phyloP scores from a whole-genome alignment of 208 protist species.

The Giardia muris region DNA sequence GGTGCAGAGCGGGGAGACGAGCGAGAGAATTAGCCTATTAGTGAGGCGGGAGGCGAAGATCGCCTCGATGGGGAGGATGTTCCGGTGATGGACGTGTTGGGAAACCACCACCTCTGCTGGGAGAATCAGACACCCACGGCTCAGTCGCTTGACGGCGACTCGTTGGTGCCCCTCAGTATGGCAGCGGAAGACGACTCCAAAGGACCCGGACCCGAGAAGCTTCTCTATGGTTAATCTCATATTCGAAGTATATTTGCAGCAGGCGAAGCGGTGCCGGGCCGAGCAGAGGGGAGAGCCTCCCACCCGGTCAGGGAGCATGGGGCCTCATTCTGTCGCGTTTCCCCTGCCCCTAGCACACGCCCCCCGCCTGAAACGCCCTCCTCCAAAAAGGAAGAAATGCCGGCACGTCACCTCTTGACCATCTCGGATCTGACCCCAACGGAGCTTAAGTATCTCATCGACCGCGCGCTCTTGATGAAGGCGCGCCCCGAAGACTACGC shows the following conservation, averaged over 20 bases:
- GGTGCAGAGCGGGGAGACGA: neutral
- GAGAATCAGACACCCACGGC: neutral
- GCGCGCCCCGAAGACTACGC: slow-evolving; percentile 40
- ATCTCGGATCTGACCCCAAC: slow-evolving; percentile 18
- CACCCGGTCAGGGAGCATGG: too few relatives aligned
- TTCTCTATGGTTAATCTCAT: neutral
- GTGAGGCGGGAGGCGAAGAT: neutral
- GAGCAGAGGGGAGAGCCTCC: too few relatives aligned
- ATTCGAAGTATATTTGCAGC: neutral
- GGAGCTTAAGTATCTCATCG: slow-evolving; percentile 39
- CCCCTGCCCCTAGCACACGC: too few relatives aligned
- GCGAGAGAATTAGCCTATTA: neutral
- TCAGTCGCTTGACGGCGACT: neutral
- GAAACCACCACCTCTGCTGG: neutral
- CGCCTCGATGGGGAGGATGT: neutral
- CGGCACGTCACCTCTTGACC: slow-evolving; percentile 28
- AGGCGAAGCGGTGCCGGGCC: too few relatives aligned
- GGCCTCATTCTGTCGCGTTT: too few relatives aligned
- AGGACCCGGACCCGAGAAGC: neutral
- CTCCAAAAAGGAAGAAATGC: neutral
- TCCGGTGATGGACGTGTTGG: neutral
- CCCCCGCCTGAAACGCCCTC: too few relatives aligned
- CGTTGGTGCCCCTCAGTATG: neutral
- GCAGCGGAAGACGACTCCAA: neutral
- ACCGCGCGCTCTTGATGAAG: slow-evolving; percentile 44